phyloP scores from a whole-genome alignment of 345 rosid species.

The Balakata baccata region DNA sequence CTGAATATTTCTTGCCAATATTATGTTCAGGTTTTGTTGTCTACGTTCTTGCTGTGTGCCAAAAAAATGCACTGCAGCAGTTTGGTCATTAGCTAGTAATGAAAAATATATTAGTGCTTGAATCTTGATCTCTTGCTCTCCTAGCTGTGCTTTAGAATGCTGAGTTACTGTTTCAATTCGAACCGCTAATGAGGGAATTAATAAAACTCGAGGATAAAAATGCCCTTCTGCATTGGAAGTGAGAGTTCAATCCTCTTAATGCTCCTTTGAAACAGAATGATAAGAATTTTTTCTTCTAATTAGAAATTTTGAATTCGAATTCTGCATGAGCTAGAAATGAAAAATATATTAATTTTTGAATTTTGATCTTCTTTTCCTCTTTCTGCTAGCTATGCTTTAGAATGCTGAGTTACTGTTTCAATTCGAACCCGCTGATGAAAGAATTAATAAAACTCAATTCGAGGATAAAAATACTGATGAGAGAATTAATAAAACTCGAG shows the following conservation, averaged over 20 bases:
- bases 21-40: background rate
- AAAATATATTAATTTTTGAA: background rate
- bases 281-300: too few species aligned
- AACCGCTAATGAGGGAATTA: background rate
- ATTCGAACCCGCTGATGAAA: background rate
- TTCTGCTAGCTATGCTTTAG: background rate
- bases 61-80: background rate
- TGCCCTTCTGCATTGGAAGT: too few species aligned
- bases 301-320: too few species aligned
- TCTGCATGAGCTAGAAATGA: constrained; percentile 5
- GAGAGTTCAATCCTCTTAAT: too few species aligned
- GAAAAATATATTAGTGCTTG: background rate
- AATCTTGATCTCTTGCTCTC: background rate
- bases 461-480: too few species aligned
- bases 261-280: too few species aligned
- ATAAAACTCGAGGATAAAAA: too few species aligned
- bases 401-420: background rate
- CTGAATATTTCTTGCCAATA: constrained; percentile 16
- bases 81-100: background rate
- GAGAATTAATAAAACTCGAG: background rate
- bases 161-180: background rate
- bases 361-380: background rate
- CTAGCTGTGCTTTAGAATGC: background rate
- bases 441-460: too few species aligned
- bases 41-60: background rate